These are phyloP conservation scores for Aeschynomene evenia DNA, from an alignment of 306 rosid genomes.

Conservation along the genomic window DNA sequence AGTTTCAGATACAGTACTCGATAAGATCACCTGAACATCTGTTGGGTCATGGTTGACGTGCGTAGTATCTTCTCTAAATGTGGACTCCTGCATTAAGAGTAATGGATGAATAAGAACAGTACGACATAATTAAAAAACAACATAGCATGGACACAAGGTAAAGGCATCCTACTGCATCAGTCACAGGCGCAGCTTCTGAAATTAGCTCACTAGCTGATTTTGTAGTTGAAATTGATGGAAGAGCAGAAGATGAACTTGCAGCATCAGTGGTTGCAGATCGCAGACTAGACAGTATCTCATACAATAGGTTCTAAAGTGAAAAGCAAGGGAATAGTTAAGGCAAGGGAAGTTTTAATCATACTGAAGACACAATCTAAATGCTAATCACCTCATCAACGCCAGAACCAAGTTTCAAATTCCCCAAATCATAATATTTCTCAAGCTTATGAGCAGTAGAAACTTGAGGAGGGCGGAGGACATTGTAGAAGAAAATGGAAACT, in stretches of 20 bases:
- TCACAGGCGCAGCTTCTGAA: constrained; percentile 63
- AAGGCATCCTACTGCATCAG: constrained; percentile 38
- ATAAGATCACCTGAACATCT: constrained; percentile 61
- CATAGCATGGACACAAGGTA: constrained; percentile 18
- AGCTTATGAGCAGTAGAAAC: constrained; percentile 67
- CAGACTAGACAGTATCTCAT: constrained; percentile 80
- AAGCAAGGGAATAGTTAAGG: constrained; percentile 25
- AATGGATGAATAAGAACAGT: constrained; percentile 22
- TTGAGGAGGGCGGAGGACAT: constrained; percentile 86
- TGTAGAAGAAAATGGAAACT: constrained; percentile 93
- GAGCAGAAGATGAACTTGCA: constrained; percentile 92
- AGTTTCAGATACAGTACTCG: constrained; percentile 30
- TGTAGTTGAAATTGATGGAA: constrained; percentile 55
- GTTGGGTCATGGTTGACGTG: constrained; percentile 45
- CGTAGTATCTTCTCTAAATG: constrained; percentile 33
- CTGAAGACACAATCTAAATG: constrained; percentile 14
- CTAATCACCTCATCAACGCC: constrained; percentile 77
- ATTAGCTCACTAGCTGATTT: constrained; percentile 74
- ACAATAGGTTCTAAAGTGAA: constrained; percentile 63
- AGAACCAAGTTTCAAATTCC: constrained; percentile 80
- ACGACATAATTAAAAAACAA: neutral
- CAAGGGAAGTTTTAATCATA: constrained; percentile 2
- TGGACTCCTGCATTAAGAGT: constrained; percentile 53
- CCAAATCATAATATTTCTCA: constrained; percentile 88
- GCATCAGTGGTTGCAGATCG: constrained; percentile 60